These are phyloP conservation scores for Herpetomonas samuelpessoai DNA, from an alignment of 208 protist species.

Conservation along the genomic window DNA sequence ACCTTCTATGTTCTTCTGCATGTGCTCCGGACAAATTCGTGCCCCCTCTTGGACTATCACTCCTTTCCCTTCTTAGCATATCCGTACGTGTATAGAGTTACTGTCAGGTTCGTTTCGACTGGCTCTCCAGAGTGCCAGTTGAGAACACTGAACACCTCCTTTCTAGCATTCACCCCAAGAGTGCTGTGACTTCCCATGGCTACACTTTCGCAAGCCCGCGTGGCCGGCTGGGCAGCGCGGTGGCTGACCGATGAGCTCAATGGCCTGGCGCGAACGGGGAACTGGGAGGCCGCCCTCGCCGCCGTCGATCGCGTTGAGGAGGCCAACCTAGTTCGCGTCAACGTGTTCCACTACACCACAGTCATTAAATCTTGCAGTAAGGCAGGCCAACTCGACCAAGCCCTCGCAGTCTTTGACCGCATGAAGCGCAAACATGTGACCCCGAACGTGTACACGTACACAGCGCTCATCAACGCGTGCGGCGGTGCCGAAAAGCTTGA, in stretches of 20 bases:
- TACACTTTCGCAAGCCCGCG: slow-evolving; percentile 51
- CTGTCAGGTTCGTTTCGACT: no score
- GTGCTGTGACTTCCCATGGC: no score
- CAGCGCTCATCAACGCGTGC: slow-evolving; percentile 76
- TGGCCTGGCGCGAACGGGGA: slow-evolving; percentile 52
- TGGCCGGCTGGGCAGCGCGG: slow-evolving; percentile 66
- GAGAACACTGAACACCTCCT: no score
- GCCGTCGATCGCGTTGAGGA: slow-evolving; percentile 65
- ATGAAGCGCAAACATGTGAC: slow-evolving; percentile 71
- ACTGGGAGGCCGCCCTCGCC: slow-evolving; percentile 78
- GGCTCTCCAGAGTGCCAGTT: no score
- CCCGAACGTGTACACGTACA: slow-evolving; percentile 91
- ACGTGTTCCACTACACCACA: slow-evolving; percentile 90
- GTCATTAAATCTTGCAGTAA: slow-evolving; percentile 82
- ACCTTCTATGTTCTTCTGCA: no score
- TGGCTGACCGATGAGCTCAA: slow-evolving; percentile 90
- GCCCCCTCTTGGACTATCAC: no score
- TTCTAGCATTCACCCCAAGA: no score
- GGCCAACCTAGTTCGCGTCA: slow-evolving; percentile 67
- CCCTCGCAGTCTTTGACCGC: slow-evolving; percentile 56
- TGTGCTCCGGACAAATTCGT: no score
- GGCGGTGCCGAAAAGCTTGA: slow-evolving; percentile 44
- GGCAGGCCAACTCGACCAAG: slow-evolving; percentile 56
- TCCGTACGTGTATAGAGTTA: no score
- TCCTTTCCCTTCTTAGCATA: no score